Evolutionary conservation across 345 rosid genomes (phyloP).

Genomic region (Syzygium oleosum): DNA sequence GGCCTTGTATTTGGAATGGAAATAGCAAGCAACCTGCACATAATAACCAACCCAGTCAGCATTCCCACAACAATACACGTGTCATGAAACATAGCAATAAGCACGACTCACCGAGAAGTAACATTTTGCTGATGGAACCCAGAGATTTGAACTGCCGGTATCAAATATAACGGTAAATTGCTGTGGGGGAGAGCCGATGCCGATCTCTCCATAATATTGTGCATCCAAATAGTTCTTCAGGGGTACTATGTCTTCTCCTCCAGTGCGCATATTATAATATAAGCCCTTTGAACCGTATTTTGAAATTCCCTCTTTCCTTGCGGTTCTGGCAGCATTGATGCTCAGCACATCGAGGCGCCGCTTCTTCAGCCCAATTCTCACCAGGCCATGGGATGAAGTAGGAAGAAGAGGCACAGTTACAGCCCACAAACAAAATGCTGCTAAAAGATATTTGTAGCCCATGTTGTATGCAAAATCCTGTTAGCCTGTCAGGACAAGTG

Average conservation of each 20-base stretch:
- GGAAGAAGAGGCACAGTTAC: constrained; percentile 37
- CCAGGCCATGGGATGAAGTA: constrained; percentile 32
- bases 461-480: constrained; percentile 20
- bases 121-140: constrained; percentile 83
- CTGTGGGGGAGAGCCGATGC: constrained; percentile 71
- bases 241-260: constrained; percentile 33
- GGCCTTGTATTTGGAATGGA: constrained; percentile 69
- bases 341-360: constrained; percentile 30
- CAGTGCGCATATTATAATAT: constrained; percentile 1
- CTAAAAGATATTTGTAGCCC: constrained; percentile 17
- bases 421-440: constrained; percentile 32
- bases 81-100: neutral
- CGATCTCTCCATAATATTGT: constrained; percentile 69
- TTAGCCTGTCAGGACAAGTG: constrained; percentile 9
- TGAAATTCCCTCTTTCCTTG: constrained; percentile 11
- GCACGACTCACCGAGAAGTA: constrained; percentile 46
- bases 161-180: constrained; percentile 70
- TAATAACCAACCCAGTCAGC: neutral
- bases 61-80: neutral
- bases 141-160: constrained; percentile 81
- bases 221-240: constrained; percentile 71
- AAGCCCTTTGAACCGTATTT: neutral
- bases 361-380: constrained; percentile 60
- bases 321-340: constrained; percentile 30
- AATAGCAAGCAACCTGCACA: constrained; percentile 64